These are phyloP conservation scores for Microsporum canis DNA, from an alignment of 2,329 filamentous ascomycete species.

Conservation along the genomic window DNA sequence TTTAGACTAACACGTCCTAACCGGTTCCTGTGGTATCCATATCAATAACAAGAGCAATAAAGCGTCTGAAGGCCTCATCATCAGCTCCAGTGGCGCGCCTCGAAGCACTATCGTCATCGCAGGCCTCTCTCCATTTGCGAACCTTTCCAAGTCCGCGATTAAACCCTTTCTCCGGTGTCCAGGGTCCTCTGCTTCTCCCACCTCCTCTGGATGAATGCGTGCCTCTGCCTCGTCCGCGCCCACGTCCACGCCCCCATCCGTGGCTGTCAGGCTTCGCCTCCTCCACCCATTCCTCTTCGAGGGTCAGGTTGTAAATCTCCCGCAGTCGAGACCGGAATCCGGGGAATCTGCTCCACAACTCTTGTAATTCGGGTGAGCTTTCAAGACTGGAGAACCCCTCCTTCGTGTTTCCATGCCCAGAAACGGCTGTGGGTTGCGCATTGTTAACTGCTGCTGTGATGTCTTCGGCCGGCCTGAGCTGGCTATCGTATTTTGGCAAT, in stretches of 20 bases:
- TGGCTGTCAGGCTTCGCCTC: constrained; percentile 19
- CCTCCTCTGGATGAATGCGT: constrained; percentile 18
- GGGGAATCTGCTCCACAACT: constrained; percentile 30
- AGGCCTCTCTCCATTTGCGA: constrained; percentile 27
- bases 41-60: constrained; percentile 24
- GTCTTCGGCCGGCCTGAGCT: not conserved
- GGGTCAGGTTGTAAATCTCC: constrained; percentile 33
- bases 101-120: constrained; percentile 23
- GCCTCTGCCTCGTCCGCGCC: constrained; percentile 17
- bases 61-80: constrained; percentile 30
- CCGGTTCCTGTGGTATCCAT: constrained; percentile 6
- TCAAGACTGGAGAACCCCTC: constrained; percentile 13
- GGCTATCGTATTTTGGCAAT: not conserved
- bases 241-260: constrained; percentile 17
- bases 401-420: not conserved
- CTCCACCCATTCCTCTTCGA: constrained; percentile 33
- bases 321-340: constrained; percentile 29
- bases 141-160: constrained; percentile 32
- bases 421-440: not conserved
- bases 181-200: constrained; percentile 22
- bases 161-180: constrained; percentile 35
- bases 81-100: constrained; percentile 17
- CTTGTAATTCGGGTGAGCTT: constrained; percentile 26
- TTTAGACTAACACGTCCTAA: not conserved
- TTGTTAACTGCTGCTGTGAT: not conserved